phyloP scores from a whole-genome alignment of 495 filamentous ascomycete genomes.

The Aspergillus avenaceus region DNA sequence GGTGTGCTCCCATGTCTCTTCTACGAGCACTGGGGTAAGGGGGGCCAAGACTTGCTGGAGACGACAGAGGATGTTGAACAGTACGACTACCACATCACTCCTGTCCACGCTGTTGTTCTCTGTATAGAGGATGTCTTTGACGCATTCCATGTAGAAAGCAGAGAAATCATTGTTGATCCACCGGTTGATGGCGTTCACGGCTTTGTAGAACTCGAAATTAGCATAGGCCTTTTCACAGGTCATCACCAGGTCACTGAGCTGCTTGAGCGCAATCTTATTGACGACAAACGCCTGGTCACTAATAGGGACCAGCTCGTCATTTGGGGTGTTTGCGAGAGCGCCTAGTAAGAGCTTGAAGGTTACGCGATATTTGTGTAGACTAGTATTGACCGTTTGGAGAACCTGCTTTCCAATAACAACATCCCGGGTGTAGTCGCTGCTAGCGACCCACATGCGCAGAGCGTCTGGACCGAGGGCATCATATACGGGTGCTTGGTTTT shows the following conservation, averaged over 20 bases:
- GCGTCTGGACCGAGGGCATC: conserved; percentile 74
- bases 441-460: conserved; percentile 87
- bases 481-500: conserved; percentile 43
- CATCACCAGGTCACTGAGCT: conserved; percentile 59
- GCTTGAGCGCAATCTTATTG: conserved; percentile 73
- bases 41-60: conserved; percentile 75
- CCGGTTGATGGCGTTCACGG: conserved; percentile 62
- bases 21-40: conserved; percentile 77
- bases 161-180: conserved; percentile 83
- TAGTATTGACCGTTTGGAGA: conserved; percentile 66
- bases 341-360: conserved; percentile 87
- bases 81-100: conserved; percentile 59
- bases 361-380: conserved; percentile 77
- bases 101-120: conserved; percentile 48
- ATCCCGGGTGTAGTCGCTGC: conserved; percentile 86
- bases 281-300: too few relatives aligned
- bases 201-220: conserved; percentile 80
- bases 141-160: conserved; percentile 85
- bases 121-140: conserved; percentile 90
- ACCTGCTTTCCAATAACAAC: conserved; percentile 72
- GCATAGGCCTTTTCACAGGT: conserved; percentile 59
- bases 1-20: conserved; percentile 80
- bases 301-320: conserved; percentile 33
- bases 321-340: conserved; percentile 60
- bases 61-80: conserved; percentile 64